These are phyloP conservation scores for Phytopythium mirpurense DNA, from an alignment of 352 stramenopile genomes.

Conservation along the genomic window DNA sequence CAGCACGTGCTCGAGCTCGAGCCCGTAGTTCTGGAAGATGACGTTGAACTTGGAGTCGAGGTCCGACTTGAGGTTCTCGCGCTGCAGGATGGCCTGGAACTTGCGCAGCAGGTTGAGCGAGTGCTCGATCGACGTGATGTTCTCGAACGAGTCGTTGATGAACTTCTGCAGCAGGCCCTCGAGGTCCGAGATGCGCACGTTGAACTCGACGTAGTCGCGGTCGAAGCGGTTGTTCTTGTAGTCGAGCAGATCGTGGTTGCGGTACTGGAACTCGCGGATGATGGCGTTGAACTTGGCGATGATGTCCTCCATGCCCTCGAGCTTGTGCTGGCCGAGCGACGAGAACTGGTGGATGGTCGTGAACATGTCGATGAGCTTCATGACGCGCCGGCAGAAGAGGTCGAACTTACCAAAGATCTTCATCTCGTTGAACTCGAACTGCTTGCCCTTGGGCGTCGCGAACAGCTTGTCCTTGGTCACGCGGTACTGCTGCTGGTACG, in stretches of 20 bases:
- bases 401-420: constrained; percentile 99
- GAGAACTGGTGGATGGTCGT: constrained; percentile 97
- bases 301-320: constrained; percentile 90
- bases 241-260: constrained; percentile 95
- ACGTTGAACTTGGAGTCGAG: constrained; percentile 98
- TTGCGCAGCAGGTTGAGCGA: constrained; percentile 95
- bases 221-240: constrained; percentile 99
- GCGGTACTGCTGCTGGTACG: constrained; percentile 98
- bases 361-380: constrained; percentile 99
- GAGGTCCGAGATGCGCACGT: constrained; percentile 94
- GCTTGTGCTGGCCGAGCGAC: constrained; percentile 88
- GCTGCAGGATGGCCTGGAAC: constrained; percentile 97
- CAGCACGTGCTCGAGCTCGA: constrained; percentile 97
- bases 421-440: constrained; percentile 99
- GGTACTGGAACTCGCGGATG: constrained; percentile 96
- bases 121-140: constrained; percentile 98
- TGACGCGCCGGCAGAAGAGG: constrained; percentile 95
- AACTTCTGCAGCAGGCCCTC: constrained; percentile 97
- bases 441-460: constrained; percentile 94
- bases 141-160: constrained; percentile 99
- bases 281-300: constrained; percentile 95
- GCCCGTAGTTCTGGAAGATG: constrained; percentile 98
- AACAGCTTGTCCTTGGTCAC: constrained; percentile 97
- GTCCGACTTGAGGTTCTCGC: constrained; percentile 97
- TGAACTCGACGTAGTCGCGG: constrained; percentile 95